Evolutionary conservation across 345 rosid genomes (phyloP), one percentile per base, ranked within the genome.

Genomic region (Eucalyptus camaldulensis): DNA sequence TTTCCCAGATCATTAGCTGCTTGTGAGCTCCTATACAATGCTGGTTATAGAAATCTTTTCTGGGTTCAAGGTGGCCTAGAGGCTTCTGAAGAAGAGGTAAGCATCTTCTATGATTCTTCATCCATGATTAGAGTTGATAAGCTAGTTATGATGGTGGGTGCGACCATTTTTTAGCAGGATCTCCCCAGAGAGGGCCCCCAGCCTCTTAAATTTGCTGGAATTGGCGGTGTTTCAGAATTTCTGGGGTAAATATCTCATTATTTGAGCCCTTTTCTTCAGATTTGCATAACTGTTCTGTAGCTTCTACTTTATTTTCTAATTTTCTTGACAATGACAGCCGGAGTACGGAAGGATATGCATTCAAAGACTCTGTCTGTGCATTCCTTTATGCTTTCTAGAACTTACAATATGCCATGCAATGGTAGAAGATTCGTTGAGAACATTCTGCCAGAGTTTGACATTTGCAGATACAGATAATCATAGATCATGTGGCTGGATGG

Each of bases 1-100:
- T 72, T 72, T 72, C 44, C 25, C 81, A 97, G 99, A 91, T 97
- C 99, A 81, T 92, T 97, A 83, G 99, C 98, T 92, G 99, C 99
- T 85, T 97, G 98, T 47, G 99, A 97, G 90, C 90, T 94, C 72
- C 92, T 97, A 22, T 91, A 80, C 86, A 95, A 94, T 92, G 93
- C 96, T 86, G 99, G 99, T 44, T 97, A 96, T 89, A 92, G 90
- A 92, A 97, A 95, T 93, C 92, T 97, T 88, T 97, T 96, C 92
- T 96, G 97, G 99, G 94, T 97, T 90, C 99, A 96, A 93, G 97
- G 99, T 53, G 99, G 98, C 76, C 92, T 97, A 67, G 99, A 97
- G 91, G 93, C 95, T 10, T 97, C 99, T 87, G 97, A 95, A 95
- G 99, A 95, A 87, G 98, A 96, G 95, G 99, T 96, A 89, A 51